These are phyloP conservation scores for Pythium pyrilobum DNA, from an alignment of 352 stramenopile genomes.

Conservation along the genomic window DNA sequence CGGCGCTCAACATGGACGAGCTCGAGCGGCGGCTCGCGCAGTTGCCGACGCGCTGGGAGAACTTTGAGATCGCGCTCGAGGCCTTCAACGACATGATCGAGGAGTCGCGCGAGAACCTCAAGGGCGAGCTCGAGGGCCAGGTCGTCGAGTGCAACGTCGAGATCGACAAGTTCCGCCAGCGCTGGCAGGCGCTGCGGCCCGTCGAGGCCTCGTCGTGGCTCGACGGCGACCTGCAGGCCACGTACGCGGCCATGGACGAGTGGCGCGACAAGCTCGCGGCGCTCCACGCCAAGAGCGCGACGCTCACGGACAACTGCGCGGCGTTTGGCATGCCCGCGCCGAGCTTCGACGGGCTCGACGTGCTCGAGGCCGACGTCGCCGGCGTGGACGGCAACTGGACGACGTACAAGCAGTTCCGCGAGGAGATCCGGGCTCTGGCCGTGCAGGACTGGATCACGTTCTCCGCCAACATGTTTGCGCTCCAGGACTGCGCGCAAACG, in stretches of 20 bases:
- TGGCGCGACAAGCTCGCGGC: slow-evolving; percentile 81
- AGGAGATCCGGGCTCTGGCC: slow-evolving; percentile 64
- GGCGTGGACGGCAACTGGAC: slow-evolving; percentile 75
- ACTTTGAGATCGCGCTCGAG: slow-evolving; percentile 92
- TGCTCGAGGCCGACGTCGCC: slow-evolving; percentile 71
- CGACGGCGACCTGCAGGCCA: slow-evolving; percentile 51
- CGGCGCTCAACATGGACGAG: slow-evolving; percentile 41
- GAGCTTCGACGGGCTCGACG: slow-evolving; percentile 75
- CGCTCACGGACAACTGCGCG: slow-evolving; percentile 76
- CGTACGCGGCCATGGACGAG: slow-evolving; percentile 83
- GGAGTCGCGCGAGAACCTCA: slow-evolving; percentile 90
- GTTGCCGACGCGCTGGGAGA: slow-evolving; percentile 87
- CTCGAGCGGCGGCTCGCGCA: slow-evolving; percentile 67
- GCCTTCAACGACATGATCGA: slow-evolving; percentile 96
- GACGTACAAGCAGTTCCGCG: slow-evolving; percentile 83
- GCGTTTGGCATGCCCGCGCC: slow-evolving; percentile 86
- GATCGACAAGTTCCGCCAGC: slow-evolving; percentile 88
- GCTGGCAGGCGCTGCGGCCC: slow-evolving; percentile 86
- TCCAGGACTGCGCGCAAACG: slow-evolving; percentile 88
- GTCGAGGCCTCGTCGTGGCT: slow-evolving; percentile 80
- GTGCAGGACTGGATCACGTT: slow-evolving; percentile 93
- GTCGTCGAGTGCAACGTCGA: slow-evolving; percentile 86
- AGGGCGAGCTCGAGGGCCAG: slow-evolving; percentile 84
- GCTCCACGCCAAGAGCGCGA: slow-evolving; percentile 46
- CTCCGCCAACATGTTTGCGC: slow-evolving; percentile 89